Evolutionary conservation across 163 green algal genomes (phyloP).

Genomic region (Coccomyxa subellipsoidea): DNA sequence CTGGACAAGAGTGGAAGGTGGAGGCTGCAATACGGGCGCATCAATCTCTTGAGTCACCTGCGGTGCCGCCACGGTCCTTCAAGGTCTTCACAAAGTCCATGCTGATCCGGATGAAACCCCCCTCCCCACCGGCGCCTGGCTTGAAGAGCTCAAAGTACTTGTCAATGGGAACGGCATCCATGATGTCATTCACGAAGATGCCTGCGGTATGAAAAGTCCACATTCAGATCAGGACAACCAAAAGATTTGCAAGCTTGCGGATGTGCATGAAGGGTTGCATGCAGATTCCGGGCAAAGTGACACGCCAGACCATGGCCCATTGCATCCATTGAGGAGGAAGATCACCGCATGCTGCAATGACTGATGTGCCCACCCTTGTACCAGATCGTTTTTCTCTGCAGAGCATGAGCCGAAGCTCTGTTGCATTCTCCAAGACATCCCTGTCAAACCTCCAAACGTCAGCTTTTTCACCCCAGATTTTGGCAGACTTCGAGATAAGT

Average conservation of each 20-base stretch:
- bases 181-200: slow-evolving; percentile 89
- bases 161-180: slow-evolving; percentile 89
- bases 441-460: slow-evolving; percentile 34
- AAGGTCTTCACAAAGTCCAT: slow-evolving; percentile 11
- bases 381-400: slow-evolving; percentile 68
- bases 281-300: background rate
- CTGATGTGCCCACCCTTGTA: slow-evolving; percentile 46
- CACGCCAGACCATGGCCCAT: too few relatives aligned
- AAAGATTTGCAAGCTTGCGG: too few relatives aligned
- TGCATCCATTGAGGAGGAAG: background rate
- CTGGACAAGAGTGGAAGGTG: too few relatives aligned
- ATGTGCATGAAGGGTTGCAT: too few relatives aligned
- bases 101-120: slow-evolving; percentile 68
- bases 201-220: slow-evolving; percentile 45
- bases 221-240: too few relatives aligned
- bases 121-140: slow-evolving; percentile 65
- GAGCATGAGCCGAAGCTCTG: slow-evolving; percentile 84
- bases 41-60: background rate
- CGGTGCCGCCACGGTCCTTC: background rate
- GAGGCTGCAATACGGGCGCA: background rate
- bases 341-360: slow-evolving; percentile 76
- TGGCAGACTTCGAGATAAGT: too few relatives aligned
- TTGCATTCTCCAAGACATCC: slow-evolving; percentile 71
- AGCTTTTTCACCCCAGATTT: background rate
- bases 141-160: slow-evolving; percentile 98